A percentile compares a stretch with the other conserved stretches of the same genome.
Conservation (phyloP, 2,329 filamentous ascomycete species). For the Cladorrhinum sp. region DNA sequence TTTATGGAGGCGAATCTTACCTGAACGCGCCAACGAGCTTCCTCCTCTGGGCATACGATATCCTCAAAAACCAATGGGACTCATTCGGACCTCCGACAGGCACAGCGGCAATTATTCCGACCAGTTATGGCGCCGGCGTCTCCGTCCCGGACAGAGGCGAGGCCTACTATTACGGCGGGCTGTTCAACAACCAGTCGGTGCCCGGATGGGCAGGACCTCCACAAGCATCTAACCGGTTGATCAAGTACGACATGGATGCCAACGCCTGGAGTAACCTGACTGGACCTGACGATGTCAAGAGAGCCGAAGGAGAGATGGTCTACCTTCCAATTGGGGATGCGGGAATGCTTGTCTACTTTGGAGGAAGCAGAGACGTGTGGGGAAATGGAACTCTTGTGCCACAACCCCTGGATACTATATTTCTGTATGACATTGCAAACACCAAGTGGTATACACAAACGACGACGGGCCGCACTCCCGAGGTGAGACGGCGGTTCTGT, state of each 20-base stretch:
- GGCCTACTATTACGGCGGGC: slow-evolving; percentile 21
- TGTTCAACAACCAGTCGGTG: slow-evolving; percentile 14
- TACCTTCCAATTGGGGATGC: slow-evolving; percentile 19
- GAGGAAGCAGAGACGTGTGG: slow-evolving; percentile 13
- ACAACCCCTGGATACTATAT: slow-evolving; percentile 18
- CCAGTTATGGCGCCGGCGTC: slow-evolving; percentile 19
- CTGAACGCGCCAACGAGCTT: slow-evolving; percentile 10
- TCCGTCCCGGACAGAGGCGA: slow-evolving; percentile 17
- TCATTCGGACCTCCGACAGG: slow-evolving; percentile 13
- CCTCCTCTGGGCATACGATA: slow-evolving; percentile 18
- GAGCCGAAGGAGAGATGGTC: slow-evolving; percentile 21
- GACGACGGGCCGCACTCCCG: slow-evolving; percentile 11
- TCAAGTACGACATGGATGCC: slow-evolving; percentile 22
- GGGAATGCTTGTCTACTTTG: slow-evolving; percentile 22
- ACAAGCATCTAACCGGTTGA: slow-evolving; percentile 13
- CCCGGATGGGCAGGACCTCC: slow-evolving; percentile 15
- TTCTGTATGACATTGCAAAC: slow-evolving; percentile 18
- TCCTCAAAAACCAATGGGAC: slow-evolving; percentile 18
- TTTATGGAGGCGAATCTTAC: slow-evolving; percentile 18
- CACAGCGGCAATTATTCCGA: slow-evolving; percentile 1
- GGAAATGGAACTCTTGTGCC: slow-evolving; percentile 14
- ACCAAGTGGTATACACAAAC: slow-evolving; percentile 19
- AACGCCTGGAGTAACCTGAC: slow-evolving; percentile 15
- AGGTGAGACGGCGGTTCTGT: slow-evolving; percentile 17
- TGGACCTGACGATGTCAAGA: slow-evolving; percentile 13